Evolutionary conservation across 2,329 filamentous ascomycete genomes (phyloP).

Genomic region (Phoma herbarum): DNA sequence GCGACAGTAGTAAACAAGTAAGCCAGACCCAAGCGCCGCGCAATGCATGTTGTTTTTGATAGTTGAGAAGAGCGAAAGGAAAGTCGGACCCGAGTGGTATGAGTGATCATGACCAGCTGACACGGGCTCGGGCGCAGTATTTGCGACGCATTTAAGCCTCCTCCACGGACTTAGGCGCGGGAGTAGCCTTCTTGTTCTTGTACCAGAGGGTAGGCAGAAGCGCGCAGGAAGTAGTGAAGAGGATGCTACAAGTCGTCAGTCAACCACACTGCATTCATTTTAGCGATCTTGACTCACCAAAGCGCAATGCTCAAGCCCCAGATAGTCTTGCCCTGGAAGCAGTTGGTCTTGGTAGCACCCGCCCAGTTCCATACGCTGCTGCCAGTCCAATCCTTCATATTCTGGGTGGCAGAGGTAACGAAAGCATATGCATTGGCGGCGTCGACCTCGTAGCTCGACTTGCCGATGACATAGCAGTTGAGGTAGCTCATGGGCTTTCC

Average conservation of each 20-base stretch:
- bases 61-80: background rate
- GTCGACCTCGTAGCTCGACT: conserved; percentile 56
- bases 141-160: conserved; percentile 30
- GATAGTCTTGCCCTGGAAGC: conserved; percentile 84
- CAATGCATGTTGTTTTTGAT: conserved; percentile 28
- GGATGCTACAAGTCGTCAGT: conserved; percentile 47
- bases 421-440: conserved; percentile 62
- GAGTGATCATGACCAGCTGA: no score
- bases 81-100: no score
- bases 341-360: conserved; percentile 70
- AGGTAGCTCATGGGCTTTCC: conserved; percentile 83
- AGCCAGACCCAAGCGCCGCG: conserved; percentile 33
- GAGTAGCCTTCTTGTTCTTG: conserved; percentile 58
- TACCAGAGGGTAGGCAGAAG: conserved; percentile 59
- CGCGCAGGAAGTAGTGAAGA: conserved; percentile 57
- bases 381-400: conserved; percentile 61
- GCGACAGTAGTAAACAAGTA: conserved; percentile 22
- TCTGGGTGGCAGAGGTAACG: conserved; percentile 61
- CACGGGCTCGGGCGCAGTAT: no score
- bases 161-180: conserved; percentile 48
- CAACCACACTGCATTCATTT: background rate
- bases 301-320: conserved; percentile 87
- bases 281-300: conserved; percentile 59
- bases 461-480: conserved; percentile 69
- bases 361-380: conserved; percentile 62